These are phyloP conservation scores for Lophiostoma macrostomum DNA, from an alignment of 495 filamentous ascomycete species.

Conservation along the genomic window DNA sequence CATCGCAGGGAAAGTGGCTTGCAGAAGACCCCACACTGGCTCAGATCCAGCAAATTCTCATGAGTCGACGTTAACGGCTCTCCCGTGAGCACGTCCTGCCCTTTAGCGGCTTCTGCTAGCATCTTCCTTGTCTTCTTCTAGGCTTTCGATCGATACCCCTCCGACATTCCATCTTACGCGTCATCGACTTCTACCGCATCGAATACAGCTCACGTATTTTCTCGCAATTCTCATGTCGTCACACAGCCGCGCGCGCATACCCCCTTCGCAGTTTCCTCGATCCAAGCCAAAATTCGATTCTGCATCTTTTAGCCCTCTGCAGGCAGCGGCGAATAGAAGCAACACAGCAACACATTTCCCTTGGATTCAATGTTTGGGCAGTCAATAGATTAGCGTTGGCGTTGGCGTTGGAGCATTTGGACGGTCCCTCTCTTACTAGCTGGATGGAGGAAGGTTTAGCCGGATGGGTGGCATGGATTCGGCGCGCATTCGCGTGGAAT, in stretches of 20 bases:
- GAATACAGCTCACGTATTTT: neutral
- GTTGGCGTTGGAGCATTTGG: conserved; percentile 12
- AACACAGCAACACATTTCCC: conserved; percentile 9
- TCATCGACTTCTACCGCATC: neutral
- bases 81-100: neutral
- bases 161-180: neutral
- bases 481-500: too few species aligned
- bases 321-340: too few species aligned
- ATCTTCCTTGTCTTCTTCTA: neutral
- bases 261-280: neutral
- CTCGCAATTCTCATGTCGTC: neutral
- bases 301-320: conserved; percentile 1
- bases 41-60: conserved; percentile 30
- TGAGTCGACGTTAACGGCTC: conserved; percentile 9
- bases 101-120: neutral
- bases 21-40: conserved; percentile 40
- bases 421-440: neutral
- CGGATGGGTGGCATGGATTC: too few species aligned
- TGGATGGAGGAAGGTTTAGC: neutral
- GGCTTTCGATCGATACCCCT: neutral
- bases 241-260: neutral
- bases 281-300: neutral
- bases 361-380: neutral
- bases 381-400: conserved; percentile 24
- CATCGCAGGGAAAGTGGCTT: conserved; percentile 41